Conservation (phyloP, 1,284 basidiomycete genomes). For the Tremellales sp. region DNA sequence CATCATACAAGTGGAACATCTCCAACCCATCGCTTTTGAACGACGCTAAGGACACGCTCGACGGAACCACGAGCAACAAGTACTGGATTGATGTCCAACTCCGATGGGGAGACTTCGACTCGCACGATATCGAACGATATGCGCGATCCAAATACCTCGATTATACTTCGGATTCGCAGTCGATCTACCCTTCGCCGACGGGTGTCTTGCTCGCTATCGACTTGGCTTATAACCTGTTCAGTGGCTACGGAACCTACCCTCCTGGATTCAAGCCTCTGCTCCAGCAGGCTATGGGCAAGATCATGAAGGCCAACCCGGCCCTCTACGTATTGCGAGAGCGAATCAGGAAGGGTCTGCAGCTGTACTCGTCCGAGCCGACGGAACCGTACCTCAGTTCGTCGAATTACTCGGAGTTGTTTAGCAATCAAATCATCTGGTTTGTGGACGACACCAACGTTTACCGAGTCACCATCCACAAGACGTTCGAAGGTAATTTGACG, state of each 20-base stretch:
- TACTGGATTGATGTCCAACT: slow-evolving; percentile 99
- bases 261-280: slow-evolving; percentile 96
- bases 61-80: slow-evolving; percentile 96
- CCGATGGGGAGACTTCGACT: slow-evolving; percentile 99
- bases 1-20: slow-evolving; percentile 98
- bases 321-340: slow-evolving; percentile 96
- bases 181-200: slow-evolving; percentile 96
- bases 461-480: slow-evolving; percentile 99
- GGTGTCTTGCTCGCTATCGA: slow-evolving; percentile 98
- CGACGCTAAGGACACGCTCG: slow-evolving; percentile 92
- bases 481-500: slow-evolving; percentile 98
- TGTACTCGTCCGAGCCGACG: slow-evolving; percentile 98
- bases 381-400: slow-evolving; percentile 91
- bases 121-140: slow-evolving; percentile 96
- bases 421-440: slow-evolving; percentile 99
- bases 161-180: slow-evolving; percentile 84
- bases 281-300: slow-evolving; percentile 99
- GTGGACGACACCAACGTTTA: slow-evolving; percentile 99
- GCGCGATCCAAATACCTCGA: slow-evolving; percentile 93
- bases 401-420: slow-evolving; percentile 94
- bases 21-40: slow-evolving; percentile 92
- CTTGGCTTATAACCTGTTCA: slow-evolving; percentile 96
- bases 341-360: slow-evolving; percentile 95
- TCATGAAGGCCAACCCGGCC: slow-evolving; percentile 83
- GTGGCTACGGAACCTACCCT: slow-evolving; percentile 99